phyloP scores from a whole-genome alignment of 2,329 filamentous ascomycete genomes.

The Penicillium sclerotiorum region DNA sequence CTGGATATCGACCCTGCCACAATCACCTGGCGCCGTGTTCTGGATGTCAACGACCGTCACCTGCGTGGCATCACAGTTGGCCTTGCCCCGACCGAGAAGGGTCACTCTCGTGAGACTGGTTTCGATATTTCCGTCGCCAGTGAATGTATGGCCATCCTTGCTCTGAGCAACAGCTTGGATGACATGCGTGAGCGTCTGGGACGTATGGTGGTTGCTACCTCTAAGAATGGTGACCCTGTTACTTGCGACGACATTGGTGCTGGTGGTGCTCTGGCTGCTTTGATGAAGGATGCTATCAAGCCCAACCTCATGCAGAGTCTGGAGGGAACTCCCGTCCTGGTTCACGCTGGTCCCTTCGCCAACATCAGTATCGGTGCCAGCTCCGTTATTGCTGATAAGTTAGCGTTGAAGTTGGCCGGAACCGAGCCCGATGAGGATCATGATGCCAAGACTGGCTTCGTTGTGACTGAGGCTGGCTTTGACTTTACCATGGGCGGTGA shows the following conservation, averaged over 20 bases:
- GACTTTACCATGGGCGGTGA: conserved; percentile 99
- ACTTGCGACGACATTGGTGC: conserved; percentile 95
- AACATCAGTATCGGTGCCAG: conserved; percentile 98
- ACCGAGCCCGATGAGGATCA: conserved; percentile 90
- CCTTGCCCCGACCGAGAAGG: conserved; percentile 86
- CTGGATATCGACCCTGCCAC: conserved; percentile 95
- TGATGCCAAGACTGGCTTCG: conserved; percentile 80
- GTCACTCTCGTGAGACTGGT: conserved; percentile 81
- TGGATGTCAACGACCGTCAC: conserved; percentile 97
- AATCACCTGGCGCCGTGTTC: conserved; percentile 93
- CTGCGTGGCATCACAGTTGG: conserved; percentile 87
- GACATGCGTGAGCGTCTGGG: conserved; percentile 94
- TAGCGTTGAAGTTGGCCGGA: conserved; percentile 92
- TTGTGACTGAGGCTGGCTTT: conserved; percentile 95
- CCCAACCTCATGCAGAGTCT: conserved; percentile 98
- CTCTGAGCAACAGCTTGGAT: conserved; percentile 80
- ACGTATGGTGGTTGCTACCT: conserved; percentile 92
- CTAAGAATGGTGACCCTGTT: conserved; percentile 80
- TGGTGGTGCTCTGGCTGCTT: conserved; percentile 85
- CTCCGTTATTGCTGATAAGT: conserved; percentile 90
- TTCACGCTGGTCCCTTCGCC: conserved; percentile 95
- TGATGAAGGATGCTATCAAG: conserved; percentile 99
- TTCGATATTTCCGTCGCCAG: conserved; percentile 98
- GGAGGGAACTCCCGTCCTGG: conserved; percentile 95
- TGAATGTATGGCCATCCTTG: conserved; percentile 98